phyloP scores from a whole-genome alignment of 2,329 filamentous ascomycete genomes.

The Nothophaeocryptopus gaeumannii region DNA sequence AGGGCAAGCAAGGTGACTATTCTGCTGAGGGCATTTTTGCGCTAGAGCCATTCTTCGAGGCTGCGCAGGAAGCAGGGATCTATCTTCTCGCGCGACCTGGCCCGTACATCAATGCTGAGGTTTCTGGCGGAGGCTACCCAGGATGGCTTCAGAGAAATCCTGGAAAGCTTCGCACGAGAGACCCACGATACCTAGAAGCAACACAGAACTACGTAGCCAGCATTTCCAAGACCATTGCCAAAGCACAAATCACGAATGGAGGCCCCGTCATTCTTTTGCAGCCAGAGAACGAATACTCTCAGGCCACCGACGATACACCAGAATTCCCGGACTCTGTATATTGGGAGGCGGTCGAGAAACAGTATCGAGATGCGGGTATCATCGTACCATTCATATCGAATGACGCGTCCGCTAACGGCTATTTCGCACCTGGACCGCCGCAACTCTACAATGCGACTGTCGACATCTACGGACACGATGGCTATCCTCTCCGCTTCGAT shows the following conservation, averaged over 20 bases:
- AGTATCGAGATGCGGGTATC: slow-evolving; percentile 65
- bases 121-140: slow-evolving; percentile 72
- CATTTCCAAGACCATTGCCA: slow-evolving; percentile 65
- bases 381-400: slow-evolving; percentile 74
- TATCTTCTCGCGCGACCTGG: slow-evolving; percentile 63
- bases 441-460: slow-evolving; percentile 38
- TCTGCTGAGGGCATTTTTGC: slow-evolving; percentile 69
- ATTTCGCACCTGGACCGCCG: slow-evolving; percentile 61
- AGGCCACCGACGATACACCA: slow-evolving; percentile 45
- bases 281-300: slow-evolving; percentile 77
- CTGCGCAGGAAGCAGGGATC: slow-evolving; percentile 68
- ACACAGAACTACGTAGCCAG: slow-evolving; percentile 65
- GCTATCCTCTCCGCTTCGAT: slow-evolving; percentile 60
- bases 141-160: slow-evolving; percentile 73
- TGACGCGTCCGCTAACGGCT: slow-evolving; percentile 60
- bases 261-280: slow-evolving; percentile 77
- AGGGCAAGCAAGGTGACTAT: slow-evolving; percentile 70
- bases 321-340: slow-evolving; percentile 66
- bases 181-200: slow-evolving; percentile 60
- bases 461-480: slow-evolving; percentile 65
- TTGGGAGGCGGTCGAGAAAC: slow-evolving; percentile 63
- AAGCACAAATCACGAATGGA: slow-evolving; percentile 76
- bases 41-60: slow-evolving; percentile 72
- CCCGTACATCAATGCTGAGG: slow-evolving; percentile 70
- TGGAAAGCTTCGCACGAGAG: slow-evolving; percentile 61